Evolutionary conservation across 176 grass and related monocot species (phyloP), one percentile per base, ranked within the genome.

Genomic region (Cocos nucifera): DNA sequence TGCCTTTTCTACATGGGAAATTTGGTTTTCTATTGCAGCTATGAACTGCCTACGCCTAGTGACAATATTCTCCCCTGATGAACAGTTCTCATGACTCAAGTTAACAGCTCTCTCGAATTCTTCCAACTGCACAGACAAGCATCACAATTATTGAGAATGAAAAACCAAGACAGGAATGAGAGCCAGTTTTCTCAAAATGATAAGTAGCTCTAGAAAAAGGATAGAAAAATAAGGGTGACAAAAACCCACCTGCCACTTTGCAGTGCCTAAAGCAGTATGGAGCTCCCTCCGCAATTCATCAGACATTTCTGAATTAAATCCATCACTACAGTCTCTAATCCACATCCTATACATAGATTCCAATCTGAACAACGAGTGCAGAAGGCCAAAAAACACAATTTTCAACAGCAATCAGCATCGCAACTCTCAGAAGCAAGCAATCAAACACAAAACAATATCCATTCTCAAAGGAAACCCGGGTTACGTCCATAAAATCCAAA

Each of bases 181-280:
- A 39, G 35, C 35, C 2, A 39, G 2, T 39, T 39, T 39, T 39
- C 35, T 39, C 35, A 39, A 2, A 8, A 39, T 39, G 35, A 39
- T 39, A 39, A 9, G 35, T 2, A 7, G 6, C 1, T 39, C 9
- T 12, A 39, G 35, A 39, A 10, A 12, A 39, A 12, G 8, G 9
- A 39, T 39, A 10, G 35, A 39, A 39, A 39, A 39, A 39, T 12
- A 8, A 39, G 35, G 35, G 35, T 10, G 35, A 39, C 52, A 54
- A 59, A 77, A 50, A 56, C 67, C 21, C 20, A 83, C 91, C 86
- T 95, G 91, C 91, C 91, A 95, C 71, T 95, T 95, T 67, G 91
- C 86, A 62, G 86, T 90, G 56, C 86, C 86, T 69, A 95, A 70
- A 78, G 83, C 77, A 73, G 77, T 80, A 52, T 77, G 80, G 17